A percentile compares a stretch with the other conserved stretches of the same genome.
These are phyloP conservation scores for Lentinula lateritia DNA, from an alignment of 768 basidiomycete species.

Conservation along the genomic window DNA sequence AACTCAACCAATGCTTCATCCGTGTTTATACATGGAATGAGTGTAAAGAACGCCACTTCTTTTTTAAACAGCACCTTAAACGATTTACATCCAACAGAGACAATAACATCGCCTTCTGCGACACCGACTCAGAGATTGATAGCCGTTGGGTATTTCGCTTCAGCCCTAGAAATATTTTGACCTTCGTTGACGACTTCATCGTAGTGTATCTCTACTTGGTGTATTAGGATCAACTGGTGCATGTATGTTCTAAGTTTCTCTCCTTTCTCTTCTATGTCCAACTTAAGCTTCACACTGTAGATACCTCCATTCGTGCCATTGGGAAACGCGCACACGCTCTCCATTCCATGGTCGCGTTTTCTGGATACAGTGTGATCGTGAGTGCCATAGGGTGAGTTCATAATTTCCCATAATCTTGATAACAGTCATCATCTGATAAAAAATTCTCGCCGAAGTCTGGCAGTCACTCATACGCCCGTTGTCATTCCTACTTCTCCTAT, in stretches of 20 bases:
- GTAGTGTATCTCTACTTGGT: constrained; percentile 58
- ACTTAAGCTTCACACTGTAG: constrained; percentile 14
- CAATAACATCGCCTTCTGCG: constrained; percentile 10
- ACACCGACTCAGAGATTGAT: constrained; percentile 38
- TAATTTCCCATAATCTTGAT: neutral
- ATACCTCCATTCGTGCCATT: constrained; percentile 51
- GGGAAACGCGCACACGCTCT: constrained; percentile 72
- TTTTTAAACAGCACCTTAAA: neutral
- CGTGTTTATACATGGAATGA: neutral
- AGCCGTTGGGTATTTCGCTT: constrained; percentile 49
- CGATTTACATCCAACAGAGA: neutral
- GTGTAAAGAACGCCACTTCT: neutral
- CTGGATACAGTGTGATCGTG: constrained; percentile 44
- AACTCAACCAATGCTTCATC: neutral
- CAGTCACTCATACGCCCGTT: constrained; percentile 27
- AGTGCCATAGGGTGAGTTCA: constrained; percentile 27
- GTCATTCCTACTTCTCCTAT: constrained; percentile 40
- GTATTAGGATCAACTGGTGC: constrained; percentile 63
- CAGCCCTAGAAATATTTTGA: neutral
- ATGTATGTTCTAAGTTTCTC: constrained; percentile 38
- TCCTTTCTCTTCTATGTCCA: neutral
- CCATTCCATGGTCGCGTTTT: constrained; percentile 67
- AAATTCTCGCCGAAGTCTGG: neutral
- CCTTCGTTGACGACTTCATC: neutral
- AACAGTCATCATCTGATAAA: neutral